Base-by-base conservation (phyloP, 2,329 filamentous ascomycete genomes). In the Alternaria hordeiaustralica region DNA sequence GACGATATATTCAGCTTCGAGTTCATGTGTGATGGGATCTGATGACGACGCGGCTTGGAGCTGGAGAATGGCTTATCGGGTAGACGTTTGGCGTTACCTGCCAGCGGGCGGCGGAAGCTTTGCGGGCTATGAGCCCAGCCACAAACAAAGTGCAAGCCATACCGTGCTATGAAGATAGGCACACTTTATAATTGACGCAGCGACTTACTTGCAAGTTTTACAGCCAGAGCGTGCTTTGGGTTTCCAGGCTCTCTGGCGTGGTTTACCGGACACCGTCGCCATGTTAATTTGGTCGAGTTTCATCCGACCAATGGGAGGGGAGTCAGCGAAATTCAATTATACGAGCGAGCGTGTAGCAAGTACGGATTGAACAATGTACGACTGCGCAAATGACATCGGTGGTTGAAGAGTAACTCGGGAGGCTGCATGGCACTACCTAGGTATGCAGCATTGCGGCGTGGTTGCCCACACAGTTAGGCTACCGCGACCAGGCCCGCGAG, bases 131-230 rank as follows among this genome's bases (percentile, higher is more conserved):
- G 20, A 33, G 12, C 30, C 49, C 13, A 41, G 15, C 30, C 20
- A 13, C 26, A 9, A 46, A n/a, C 21, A 10, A 3, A 23, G 33
- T 43, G 53, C 36, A 15, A 18, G 33, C 20, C 33, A 25, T 55
- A 13, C 15, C 33, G 25, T 13, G 6, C 15, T 53, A 36, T 53
- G 13, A 8, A 15, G 36, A 41, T 11, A 12, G 33, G 8, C 49
- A n/a, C 49, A 21, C 30, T 15, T 15, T 41, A 41, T 41, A 41
- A 8, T 43, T 44, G 53, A 44, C n/a, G 21, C 15, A 41, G 9
- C 10, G 10, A 67, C 67, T 66, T 64, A 69, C 67, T 69, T 69
- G 67, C 67, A 69, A 9, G 65, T 69, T 54, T 67, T 69, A 50
- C 67, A 69, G 2, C 67, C 67, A 44, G 62, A 67, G 11, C 65